phyloP scores from a whole-genome alignment of 2,329 filamentous ascomycete genomes.

The Colletotrichum lini region DNA sequence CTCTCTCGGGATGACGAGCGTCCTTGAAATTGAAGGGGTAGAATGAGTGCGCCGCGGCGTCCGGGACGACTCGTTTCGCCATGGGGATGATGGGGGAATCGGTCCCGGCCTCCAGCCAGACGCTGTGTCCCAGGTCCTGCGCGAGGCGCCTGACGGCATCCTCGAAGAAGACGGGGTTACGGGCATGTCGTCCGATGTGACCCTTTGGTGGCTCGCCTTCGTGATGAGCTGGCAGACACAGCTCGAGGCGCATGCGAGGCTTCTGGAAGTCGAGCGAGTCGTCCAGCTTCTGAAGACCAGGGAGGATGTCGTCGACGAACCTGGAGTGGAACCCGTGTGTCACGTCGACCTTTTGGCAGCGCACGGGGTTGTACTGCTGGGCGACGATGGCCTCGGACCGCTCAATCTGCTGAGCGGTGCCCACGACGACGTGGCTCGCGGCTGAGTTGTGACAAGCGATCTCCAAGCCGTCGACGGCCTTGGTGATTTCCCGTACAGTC shows the following conservation, averaged over 20 bases:
- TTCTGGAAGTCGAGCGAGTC: background rate
- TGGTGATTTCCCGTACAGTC: background rate
- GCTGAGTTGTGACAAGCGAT: background rate
- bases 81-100: background rate
- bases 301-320: background rate
- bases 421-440: background rate
- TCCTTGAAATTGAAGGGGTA: background rate
- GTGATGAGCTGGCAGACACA: background rate
- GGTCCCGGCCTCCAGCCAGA: slow-evolving; percentile 1
- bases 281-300: background rate
- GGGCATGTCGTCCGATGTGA: background rate
- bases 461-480: background rate
- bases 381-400: background rate
- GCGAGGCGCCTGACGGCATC: background rate
- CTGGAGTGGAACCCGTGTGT: background rate
- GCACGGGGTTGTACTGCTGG: background rate
- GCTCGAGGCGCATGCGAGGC: background rate
- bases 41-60: background rate
- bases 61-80: background rate
- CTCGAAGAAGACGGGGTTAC: background rate
- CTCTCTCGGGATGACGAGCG: background rate
- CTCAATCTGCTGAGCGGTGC: background rate
- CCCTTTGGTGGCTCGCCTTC: background rate
- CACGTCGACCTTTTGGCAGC: background rate
- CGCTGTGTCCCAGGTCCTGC: background rate